Conservation (phyloP, 2,329 filamentous ascomycete species). For the Alternaria panax region DNA sequence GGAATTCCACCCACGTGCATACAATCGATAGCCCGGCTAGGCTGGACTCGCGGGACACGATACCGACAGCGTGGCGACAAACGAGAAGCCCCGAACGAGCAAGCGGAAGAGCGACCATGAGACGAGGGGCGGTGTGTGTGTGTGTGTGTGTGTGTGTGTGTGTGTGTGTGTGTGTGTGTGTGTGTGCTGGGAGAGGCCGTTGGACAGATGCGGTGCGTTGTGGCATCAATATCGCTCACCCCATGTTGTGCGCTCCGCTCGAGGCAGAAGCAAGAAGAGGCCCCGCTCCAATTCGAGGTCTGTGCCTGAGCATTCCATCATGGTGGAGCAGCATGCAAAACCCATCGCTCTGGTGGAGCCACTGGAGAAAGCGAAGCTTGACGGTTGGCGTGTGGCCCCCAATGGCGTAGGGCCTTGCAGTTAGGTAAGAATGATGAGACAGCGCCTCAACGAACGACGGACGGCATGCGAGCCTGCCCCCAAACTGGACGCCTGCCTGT, state of each 20-base stretch:
- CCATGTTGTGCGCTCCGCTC: slow-evolving; percentile 29
- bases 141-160: no score
- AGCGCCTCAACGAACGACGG: slow-evolving; percentile 7
- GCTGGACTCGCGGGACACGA: neutral
- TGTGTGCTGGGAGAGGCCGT: slow-evolving; percentile 37
- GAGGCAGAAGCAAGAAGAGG: slow-evolving; percentile 15
- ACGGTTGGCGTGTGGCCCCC: slow-evolving; percentile 18
- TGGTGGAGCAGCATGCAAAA: slow-evolving; percentile 31
- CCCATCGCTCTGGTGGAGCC: slow-evolving; percentile 20
- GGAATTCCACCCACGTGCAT: neutral
- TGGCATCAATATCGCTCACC: slow-evolving; percentile 40
- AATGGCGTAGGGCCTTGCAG: slow-evolving; percentile 11
- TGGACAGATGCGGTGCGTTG: slow-evolving; percentile 38
- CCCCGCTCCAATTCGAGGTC: slow-evolving; percentile 19
- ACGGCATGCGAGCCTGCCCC: slow-evolving; percentile 8
- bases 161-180: no score
- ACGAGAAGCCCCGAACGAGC: neutral
- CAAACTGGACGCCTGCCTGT: slow-evolving; percentile 15
- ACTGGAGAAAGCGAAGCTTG: neutral
- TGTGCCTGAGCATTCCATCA: slow-evolving; percentile 29
- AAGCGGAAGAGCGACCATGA: slow-evolving; percentile 10
- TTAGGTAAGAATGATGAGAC: slow-evolving; percentile 20
- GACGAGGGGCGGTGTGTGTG: slow-evolving; percentile 42
- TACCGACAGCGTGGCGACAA: slow-evolving; percentile 31
- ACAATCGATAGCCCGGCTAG: neutral